Conservation (phyloP, 2,329 filamentous ascomycete species). For the Hymenoscyphus albidus region DNA sequence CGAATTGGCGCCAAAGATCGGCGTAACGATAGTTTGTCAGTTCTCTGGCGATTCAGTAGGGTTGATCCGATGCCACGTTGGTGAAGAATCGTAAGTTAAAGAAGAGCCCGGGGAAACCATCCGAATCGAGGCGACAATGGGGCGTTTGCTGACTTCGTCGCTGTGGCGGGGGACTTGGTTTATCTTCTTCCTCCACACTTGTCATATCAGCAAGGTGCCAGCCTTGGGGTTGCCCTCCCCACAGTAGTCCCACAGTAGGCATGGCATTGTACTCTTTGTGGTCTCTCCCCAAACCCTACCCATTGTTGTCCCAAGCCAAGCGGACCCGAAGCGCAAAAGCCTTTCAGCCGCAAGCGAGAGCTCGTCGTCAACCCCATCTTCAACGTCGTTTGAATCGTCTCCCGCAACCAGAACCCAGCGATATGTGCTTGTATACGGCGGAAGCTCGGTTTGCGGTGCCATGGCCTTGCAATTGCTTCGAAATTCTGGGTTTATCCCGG, state of each 20-base stretch:
- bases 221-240: slow-evolving; percentile 17
- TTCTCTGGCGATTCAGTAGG: slow-evolving; percentile 21
- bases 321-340: not conserved
- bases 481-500: slow-evolving; percentile 25
- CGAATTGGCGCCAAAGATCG: slow-evolving; percentile 27
- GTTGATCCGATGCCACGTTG: slow-evolving; percentile 30
- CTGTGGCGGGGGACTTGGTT: slow-evolving; percentile 8
- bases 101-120: slow-evolving; percentile 27
- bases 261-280: slow-evolving; percentile 21
- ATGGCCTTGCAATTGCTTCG: slow-evolving; percentile 43
- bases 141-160: slow-evolving; percentile 44
- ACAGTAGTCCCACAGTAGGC: slow-evolving; percentile 11
- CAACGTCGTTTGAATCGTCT: not conserved
- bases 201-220: slow-evolving; percentile 9
- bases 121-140: slow-evolving; percentile 32
- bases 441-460: slow-evolving; percentile 45
- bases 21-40: slow-evolving; percentile 36
- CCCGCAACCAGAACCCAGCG: too few relatives aligned
- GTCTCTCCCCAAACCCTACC: slow-evolving; percentile 16
- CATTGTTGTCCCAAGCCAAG: too few relatives aligned
- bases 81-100: slow-evolving; percentile 26
- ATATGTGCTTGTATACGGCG: slow-evolving; percentile 42
- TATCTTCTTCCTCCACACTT: slow-evolving; percentile 9
- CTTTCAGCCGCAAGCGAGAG: not conserved
- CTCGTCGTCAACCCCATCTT: slow-evolving; percentile 27